These are phyloP conservation scores for Elongisporangium undulatum DNA, from an alignment of 352 stramenopile genomes.

Conservation along the genomic window DNA sequence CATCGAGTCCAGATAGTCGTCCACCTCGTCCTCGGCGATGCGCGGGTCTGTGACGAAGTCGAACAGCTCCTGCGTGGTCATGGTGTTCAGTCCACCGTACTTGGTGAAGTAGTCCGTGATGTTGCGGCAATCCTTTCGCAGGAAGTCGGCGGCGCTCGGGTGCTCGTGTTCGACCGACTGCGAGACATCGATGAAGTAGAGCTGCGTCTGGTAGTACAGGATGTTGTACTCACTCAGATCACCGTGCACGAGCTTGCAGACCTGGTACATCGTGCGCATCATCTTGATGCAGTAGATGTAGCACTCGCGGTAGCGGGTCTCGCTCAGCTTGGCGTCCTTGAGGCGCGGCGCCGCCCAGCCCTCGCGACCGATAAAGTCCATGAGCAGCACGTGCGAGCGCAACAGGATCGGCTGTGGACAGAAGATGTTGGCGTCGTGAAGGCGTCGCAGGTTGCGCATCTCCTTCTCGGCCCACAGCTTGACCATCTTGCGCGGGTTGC, in stretches of 20 bases:
- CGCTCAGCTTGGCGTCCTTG: conserved; percentile 92
- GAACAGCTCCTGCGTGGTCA: conserved; percentile 95
- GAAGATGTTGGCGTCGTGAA: conserved; percentile 89
- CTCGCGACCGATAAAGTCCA: conserved; percentile 97
- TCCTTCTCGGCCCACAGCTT: conserved; percentile 99
- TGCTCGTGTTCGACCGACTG: conserved; percentile 99
- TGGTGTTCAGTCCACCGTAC: conserved; percentile 86
- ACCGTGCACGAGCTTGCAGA: conserved; percentile 96
- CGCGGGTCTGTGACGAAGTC: conserved; percentile 92
- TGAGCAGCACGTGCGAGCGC: conserved; percentile 97
- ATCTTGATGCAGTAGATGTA: conserved; percentile 96
- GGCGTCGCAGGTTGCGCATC: conserved; percentile 96
- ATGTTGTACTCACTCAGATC: conserved; percentile 99
- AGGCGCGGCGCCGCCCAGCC: conserved; percentile 94
- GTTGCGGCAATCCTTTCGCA: conserved; percentile 97
- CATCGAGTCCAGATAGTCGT: conserved; percentile 85
- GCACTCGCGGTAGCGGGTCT: conserved; percentile 89
- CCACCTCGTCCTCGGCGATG: conserved; percentile 71
- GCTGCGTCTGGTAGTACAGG: conserved; percentile 95
- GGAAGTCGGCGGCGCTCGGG: conserved; percentile 95
- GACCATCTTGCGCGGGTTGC: conserved; percentile 99
- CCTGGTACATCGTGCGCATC: conserved; percentile 96
- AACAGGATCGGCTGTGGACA: conserved; percentile 93
- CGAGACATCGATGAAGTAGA: conserved; percentile 99
- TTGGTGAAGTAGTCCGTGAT: conserved; percentile 97